Evolutionary conservation across 2,329 filamentous ascomycete species (phyloP), one percentile per base, ranked within the genome.

Genomic region (Neophaeococcomyces mojaviensis): DNA sequence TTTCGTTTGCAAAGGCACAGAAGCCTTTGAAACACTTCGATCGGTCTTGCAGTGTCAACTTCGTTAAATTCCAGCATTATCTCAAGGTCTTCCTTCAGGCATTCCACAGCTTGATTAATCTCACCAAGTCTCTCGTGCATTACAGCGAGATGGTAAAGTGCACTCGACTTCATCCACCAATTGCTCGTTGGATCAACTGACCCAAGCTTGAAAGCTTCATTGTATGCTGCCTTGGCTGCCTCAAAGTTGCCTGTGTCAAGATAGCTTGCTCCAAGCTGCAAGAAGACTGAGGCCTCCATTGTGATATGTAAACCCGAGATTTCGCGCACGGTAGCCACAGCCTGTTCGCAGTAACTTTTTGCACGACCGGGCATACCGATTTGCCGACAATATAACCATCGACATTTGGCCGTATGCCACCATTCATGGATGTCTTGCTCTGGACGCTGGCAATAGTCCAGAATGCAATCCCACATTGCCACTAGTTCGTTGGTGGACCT

Each of bases 401-500:
- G 40, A 19, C n/a, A 15, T 19, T 34, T 26, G 7, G 30, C 30
- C 40, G 35, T 33, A n/a, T 35, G 15, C 40, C 40, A 44, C 40
- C 40, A 44, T n/a, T 32, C 26, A 19, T 37, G 19, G 9, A 45
- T 19, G 30, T 42, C 32, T 26, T 42, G 9, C 20, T 42, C 10
- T 13, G 28, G 6, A 19, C 22, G 5, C 39, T 42, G 39, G 18
- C 18, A 42, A 19, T 42, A n/a, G 22, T 42, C 39, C 26, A 42
- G 13, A 22, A 35, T 35, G 26, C 42, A 45, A 9, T 33, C 33
- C 42, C 42, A 45, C 22, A 45, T 45, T 18, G 13, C 18, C n/a
- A 45, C 7, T 15, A 37, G 42, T 22, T 16, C 42, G 30, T 45
- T 19, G 5, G 26, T 19, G 22, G 16, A 36, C 8, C 34, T 31